Percentiles rank a stretch among this genome's conserved stretches.
phyloP scores from a whole-genome alignment of 345 rosid species.

The Sisymbrium irio region DNA sequence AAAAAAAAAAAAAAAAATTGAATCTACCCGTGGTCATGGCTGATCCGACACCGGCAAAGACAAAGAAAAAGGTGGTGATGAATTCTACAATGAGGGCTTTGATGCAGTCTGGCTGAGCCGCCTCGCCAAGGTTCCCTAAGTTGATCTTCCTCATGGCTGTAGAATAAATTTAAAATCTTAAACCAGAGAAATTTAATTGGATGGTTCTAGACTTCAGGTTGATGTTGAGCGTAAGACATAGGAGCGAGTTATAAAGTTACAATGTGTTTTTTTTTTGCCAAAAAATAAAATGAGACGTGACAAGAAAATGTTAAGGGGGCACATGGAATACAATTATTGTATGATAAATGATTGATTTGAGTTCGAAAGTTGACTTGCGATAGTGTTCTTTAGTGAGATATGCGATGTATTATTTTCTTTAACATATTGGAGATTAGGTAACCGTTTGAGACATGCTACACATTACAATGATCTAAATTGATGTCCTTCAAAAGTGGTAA shows the following conservation, averaged over 20 bases:
- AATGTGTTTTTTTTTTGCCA: background rate
- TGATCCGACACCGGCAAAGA: slow-evolving; percentile 79
- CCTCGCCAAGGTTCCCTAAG: slow-evolving; percentile 57
- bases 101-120: slow-evolving; percentile 61
- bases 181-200: background rate
- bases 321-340: slow-evolving; percentile 21
- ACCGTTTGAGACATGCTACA: background rate
- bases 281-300: background rate
- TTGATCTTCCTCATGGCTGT: slow-evolving; percentile 66
- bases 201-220: background rate
- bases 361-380: slow-evolving; percentile 18
- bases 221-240: background rate
- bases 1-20: too few species aligned
- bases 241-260: slow-evolving; percentile 15
- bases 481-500: background rate
- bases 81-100: slow-evolving; percentile 81
- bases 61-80: slow-evolving; percentile 79
- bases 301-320: slow-evolving; percentile 4
- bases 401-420: background rate
- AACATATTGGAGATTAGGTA: background rate
- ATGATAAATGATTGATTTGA: slow-evolving; percentile 18
- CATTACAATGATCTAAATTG: slow-evolving; percentile 12
- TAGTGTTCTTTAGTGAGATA: background rate
- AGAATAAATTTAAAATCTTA: background rate
- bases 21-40: slow-evolving; percentile 70